Evolutionary conservation across 805 yeast species (phyloP).

Genomic region (Priceomyces melissophilus): DNA sequence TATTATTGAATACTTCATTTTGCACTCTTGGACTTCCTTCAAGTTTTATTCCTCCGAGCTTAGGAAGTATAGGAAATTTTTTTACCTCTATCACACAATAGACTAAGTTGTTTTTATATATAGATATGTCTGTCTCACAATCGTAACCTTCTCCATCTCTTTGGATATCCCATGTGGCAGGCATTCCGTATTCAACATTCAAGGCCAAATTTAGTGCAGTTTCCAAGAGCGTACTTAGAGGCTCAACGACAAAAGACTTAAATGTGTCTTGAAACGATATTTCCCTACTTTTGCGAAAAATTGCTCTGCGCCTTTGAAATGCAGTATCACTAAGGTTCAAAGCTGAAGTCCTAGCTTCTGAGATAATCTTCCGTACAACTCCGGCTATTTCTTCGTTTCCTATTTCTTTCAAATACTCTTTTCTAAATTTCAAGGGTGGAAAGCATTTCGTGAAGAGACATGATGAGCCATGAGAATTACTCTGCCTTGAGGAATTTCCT

Average conservation of each 20-base stretch:
- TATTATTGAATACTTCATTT: no score
- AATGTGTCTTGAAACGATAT: not conserved
- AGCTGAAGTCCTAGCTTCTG: not conserved
- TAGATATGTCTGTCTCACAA: not conserved
- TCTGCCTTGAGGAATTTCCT: not conserved
- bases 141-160: not conserved
- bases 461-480: not conserved
- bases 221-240: not conserved
- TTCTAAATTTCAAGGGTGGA: not conserved
- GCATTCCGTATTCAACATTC: not conserved
- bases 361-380: not conserved
- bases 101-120: not conserved
- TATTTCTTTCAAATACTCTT: not conserved
- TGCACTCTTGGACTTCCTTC: no score
- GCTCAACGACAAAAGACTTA: not conserved
- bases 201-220: not conserved
- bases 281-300: not conserved
- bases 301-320: not conserved
- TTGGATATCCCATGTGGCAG: not conserved
- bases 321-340: not conserved
- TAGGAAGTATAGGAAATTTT: conserved; percentile 1
- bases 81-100: conserved; percentile 2
- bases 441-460: not conserved
- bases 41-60: no score
- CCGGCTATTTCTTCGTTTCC: not conserved